phyloP scores from a whole-genome alignment of 768 basidiomycete genomes.

The Leccinum disarticulatum region DNA sequence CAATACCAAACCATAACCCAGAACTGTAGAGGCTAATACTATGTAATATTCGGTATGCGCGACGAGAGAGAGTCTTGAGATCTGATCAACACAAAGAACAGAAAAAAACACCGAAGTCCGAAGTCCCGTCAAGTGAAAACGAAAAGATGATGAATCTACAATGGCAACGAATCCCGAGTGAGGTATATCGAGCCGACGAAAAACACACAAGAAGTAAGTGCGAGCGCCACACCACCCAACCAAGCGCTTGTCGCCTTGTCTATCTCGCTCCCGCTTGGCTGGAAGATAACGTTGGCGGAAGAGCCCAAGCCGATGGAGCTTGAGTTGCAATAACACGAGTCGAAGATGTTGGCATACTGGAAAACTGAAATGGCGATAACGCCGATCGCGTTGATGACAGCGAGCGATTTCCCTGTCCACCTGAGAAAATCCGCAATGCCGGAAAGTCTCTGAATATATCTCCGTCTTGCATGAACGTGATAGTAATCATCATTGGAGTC shows the following conservation, averaged over 20 bases:
- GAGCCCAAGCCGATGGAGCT: constrained; percentile 19
- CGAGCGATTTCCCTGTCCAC: constrained; percentile 27
- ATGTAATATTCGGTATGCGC: too few species aligned
- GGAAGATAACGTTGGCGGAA: constrained; percentile 33
- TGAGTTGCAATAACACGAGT: constrained; percentile 33
- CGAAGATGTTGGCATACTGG: constrained; percentile 28
- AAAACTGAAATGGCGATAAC: constrained; percentile 26
- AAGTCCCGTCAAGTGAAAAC: too few species aligned
- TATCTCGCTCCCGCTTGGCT: constrained; percentile 18
- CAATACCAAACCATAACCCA: too few species aligned
- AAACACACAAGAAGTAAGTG: too few species aligned
- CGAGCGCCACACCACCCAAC: too few species aligned
- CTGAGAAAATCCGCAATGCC: constrained; percentile 21
- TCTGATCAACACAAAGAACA: too few species aligned
- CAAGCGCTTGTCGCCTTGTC: constrained; percentile 16
- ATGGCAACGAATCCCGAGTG: too few species aligned
- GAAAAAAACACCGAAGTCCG: too few species aligned
- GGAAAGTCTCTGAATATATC: neutral
- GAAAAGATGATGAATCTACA: too few species aligned
- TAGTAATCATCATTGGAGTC: neutral
- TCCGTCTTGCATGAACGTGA: neutral
- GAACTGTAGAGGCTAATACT: too few species aligned
- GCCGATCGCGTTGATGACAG: constrained; percentile 27
- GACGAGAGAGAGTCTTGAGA: too few species aligned
- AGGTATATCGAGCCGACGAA: too few species aligned